Percentiles rank a stretch among this genome's conserved stretches.
Conservation (phyloP, 2,329 filamentous ascomycete species). For the Pseudodiploospora longispora region DNA sequence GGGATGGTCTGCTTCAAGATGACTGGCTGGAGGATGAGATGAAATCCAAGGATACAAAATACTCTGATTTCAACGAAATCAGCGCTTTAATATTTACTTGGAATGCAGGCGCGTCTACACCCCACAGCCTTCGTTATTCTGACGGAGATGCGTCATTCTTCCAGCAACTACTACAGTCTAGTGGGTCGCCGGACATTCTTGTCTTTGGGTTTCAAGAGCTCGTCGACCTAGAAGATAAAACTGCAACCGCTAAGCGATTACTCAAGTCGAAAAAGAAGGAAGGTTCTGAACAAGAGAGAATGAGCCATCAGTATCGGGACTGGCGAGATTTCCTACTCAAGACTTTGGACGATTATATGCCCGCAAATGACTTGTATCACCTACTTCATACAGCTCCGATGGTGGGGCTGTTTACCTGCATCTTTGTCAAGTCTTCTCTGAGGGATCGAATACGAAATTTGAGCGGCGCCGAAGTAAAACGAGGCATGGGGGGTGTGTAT, state of each 20-base stretch:
- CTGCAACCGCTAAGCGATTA: constrained; percentile 90
- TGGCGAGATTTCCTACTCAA: constrained; percentile 88
- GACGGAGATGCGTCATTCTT: constrained; percentile 70
- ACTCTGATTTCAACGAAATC: constrained; percentile 78
- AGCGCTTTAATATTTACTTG: constrained; percentile 80
- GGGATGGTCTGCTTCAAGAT: constrained; percentile 89
- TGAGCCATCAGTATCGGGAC: constrained; percentile 95
- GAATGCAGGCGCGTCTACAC: constrained; percentile 97
- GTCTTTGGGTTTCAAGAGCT: constrained; percentile 97
- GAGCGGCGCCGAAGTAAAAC: constrained; percentile 77
- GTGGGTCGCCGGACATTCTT: constrained; percentile 76
- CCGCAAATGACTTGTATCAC: constrained; percentile 67
- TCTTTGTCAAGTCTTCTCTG: constrained; percentile 81
- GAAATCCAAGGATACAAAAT: constrained; percentile 74
- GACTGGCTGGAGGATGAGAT: constrained; percentile 92
- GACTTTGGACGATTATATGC: constrained; percentile 76
- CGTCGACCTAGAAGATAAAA: constrained; percentile 97
- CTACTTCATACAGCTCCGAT: constrained; percentile 79
- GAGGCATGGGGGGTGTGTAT: constrained; percentile 89
- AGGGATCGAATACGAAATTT: constrained; percentile 70
- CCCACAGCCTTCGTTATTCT: constrained; percentile 65
- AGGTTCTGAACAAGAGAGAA: constrained; percentile 73
- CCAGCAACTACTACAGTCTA: constrained; percentile 66
- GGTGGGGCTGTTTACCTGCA: constrained; percentile 90
- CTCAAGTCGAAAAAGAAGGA: constrained; percentile 87